Base-by-base conservation (phyloP, 768 basidiomycete genomes). In the Holtermannia corniformis region DNA sequence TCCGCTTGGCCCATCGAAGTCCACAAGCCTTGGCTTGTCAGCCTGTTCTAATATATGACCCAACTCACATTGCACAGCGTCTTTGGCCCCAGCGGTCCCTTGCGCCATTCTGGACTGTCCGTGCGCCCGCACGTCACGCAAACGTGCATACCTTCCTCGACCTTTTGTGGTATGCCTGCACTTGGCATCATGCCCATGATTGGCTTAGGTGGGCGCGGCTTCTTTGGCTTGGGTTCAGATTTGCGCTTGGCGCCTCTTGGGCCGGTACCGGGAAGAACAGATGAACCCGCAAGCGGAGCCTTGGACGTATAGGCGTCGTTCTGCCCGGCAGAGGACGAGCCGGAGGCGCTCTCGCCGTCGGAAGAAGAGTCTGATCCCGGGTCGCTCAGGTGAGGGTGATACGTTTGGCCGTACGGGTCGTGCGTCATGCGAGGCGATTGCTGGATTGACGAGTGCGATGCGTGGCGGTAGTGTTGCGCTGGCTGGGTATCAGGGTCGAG, bases 31-130 rank as follows among this genome's bases (percentile, higher is more conserved):
- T 28, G n/a, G 21, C 21, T 26, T 14, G 21, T 43, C 47, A 50
- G 26, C 50, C n/a, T n/a, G n/a, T n/a, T n/a, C n/a, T n/a, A n/a
- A n/a, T n/a, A n/a, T n/a, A n/a, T n/a, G n/a, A n/a, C n/a, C n/a
- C 19, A 7, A 67, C 66, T 65, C 54, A 72, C 91, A 72, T 96
- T 95, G 76, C 93, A 96, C 3, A 96, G 75, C n/a, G 93, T 95
- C 75, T 96, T 99, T 1, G 93, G 90, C 28, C 93, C 93, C 50
- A 81, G 78, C 1, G 93, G 93, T 11, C 93, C 93, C 79, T 90
- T 92, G 62, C 93, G 80, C 93, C 93, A 99, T 74, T 99, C 93
- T 0, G 95, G 92, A 41, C 89, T 92, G 72, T 91, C 88, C 1
- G 92, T 96, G 54, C 89, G 79, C 16, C 95, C 95, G 62, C 93